Conservation (phyloP, 306 rosid species). For the Cicer bijugum region DNA sequence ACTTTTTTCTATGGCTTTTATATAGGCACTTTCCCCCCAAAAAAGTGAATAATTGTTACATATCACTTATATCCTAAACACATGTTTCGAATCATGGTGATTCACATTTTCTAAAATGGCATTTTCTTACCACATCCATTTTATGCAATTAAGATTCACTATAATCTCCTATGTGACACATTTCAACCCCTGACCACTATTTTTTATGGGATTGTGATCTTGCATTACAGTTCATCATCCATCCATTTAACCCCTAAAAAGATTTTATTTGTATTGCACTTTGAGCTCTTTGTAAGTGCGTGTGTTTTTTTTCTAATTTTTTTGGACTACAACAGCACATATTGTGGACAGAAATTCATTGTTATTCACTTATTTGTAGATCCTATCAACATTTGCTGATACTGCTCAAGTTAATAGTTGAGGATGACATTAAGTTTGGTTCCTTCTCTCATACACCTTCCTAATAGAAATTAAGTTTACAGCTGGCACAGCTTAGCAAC, state of each 20-base stretch:
- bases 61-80: neutral
- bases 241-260: neutral
- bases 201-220: neutral
- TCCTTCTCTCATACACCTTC: too few relatives aligned
- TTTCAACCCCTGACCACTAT: neutral
- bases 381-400: neutral
- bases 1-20: neutral
- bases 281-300: neutral
- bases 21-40: neutral
- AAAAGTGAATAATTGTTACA: neutral
- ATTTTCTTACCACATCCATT: neutral
- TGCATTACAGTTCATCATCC: neutral
- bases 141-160: neutral
- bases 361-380: neutral
- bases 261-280: neutral
- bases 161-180: neutral
- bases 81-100: neutral
- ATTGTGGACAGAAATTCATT: neutral
- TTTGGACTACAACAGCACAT: slow-evolving; percentile 2
- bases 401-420: neutral
- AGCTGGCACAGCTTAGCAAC: too few relatives aligned
- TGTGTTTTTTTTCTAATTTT: neutral
- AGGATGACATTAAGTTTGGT: too few relatives aligned
- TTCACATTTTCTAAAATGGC: neutral
- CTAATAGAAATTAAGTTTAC: too few relatives aligned